These are phyloP conservation scores for Fusarium coffeatum DNA, from an alignment of 2,329 filamentous ascomycete genomes.

Conservation along the genomic window DNA sequence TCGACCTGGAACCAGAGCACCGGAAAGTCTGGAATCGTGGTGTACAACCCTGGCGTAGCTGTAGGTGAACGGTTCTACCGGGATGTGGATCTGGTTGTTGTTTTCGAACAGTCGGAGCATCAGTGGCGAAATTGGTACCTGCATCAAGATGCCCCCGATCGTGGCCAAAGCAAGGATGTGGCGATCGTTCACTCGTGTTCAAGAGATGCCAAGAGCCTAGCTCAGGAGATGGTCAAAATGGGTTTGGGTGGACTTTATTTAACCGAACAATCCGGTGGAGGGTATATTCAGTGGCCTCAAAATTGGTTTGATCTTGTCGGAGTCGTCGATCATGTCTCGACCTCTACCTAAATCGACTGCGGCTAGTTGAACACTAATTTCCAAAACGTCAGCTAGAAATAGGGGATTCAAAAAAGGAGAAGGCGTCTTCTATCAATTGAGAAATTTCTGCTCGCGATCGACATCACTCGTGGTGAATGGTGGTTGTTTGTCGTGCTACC, in stretches of 20 bases:
- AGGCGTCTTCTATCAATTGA: neutral
- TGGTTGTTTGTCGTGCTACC: neutral
- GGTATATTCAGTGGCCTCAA: conserved; percentile 30
- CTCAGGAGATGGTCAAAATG: conserved; percentile 6
- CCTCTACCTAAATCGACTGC: neutral
- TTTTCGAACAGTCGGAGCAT: conserved; percentile 4
- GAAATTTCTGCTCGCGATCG: neutral
- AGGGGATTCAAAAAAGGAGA: neutral
- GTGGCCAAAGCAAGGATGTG: conserved; percentile 6
- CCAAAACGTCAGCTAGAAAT: neutral
- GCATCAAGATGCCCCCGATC: neutral
- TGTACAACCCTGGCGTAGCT: conserved; percentile 1
- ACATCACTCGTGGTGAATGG: neutral
- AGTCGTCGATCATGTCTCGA: neutral
- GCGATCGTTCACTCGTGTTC: conserved; percentile 30
- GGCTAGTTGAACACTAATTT: neutral
- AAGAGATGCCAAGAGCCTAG: conserved; percentile 9
- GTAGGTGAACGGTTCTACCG: neutral
- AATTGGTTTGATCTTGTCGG: neutral
- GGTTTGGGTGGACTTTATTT: conserved; percentile 28
- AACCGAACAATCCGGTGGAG: conserved; percentile 28
- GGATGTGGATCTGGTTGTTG: neutral
- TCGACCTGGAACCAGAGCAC: neutral
- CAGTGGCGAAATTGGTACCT: conserved; percentile 1
- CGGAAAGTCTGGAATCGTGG: neutral